phyloP scores from a whole-genome alignment of 257 asterid species.

The Penstemon eatonii region DNA sequence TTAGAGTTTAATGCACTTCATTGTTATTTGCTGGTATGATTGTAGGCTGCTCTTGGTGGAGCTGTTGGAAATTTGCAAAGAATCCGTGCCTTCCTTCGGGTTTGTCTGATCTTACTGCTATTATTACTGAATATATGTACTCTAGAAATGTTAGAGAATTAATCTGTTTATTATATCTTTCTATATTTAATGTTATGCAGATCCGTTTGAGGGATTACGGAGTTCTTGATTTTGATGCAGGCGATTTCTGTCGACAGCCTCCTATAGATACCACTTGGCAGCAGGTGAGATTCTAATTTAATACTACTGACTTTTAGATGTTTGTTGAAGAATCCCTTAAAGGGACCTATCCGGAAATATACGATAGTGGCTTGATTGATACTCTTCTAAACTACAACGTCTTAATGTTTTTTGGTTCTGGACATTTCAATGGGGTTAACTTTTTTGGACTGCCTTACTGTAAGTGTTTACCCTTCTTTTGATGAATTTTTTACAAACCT shows the following conservation, averaged over 20 bases:
- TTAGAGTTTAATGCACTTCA: constrained; percentile 22
- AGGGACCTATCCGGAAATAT: neutral
- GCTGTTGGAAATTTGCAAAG: constrained; percentile 87
- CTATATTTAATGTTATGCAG: constrained; percentile 47
- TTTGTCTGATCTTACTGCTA: constrained; percentile 41
- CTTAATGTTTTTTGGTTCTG: too few species aligned
- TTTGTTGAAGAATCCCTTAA: constrained; percentile 10
- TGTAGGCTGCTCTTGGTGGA: constrained; percentile 98
- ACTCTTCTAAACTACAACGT: neutral
- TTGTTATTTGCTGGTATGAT: constrained; percentile 27
- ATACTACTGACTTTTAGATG: constrained; percentile 21
- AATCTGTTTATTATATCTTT: constrained; percentile 2
- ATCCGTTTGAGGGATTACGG: constrained; percentile 92
- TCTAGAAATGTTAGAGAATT: constrained; percentile 6
- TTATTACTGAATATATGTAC: constrained; percentile 22
- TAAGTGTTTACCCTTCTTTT: too few species aligned
- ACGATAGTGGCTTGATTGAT: constrained; percentile 19
- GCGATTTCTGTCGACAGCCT: constrained; percentile 85
- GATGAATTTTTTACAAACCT: too few species aligned
- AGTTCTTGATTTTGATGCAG: constrained; percentile 91
- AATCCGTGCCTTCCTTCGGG: constrained; percentile 96
- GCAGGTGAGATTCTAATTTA: constrained; percentile 56
- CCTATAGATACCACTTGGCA: constrained; percentile 99
- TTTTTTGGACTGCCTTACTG: too few species aligned
- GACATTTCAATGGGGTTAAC: too few species aligned